Evolutionary conservation across 306 rosid genomes (phyloP), one percentile per base, ranked within the genome.

Genomic region (Sesbania bispinosa): DNA sequence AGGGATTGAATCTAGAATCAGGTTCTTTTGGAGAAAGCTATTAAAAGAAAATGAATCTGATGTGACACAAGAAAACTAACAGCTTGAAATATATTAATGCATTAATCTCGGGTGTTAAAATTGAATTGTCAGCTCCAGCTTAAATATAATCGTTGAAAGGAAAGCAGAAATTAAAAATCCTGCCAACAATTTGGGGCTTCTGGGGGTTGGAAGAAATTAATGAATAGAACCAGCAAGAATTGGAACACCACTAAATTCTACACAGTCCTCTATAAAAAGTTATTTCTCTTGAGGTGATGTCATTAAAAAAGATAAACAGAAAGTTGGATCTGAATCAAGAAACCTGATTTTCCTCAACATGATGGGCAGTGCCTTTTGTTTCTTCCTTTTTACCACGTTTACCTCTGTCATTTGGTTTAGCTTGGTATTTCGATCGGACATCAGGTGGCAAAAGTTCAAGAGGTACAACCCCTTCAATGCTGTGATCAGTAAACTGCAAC

Each of bases 381-480:
- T 94, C 97, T 73, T 90, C 97, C 87, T 89, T 94, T 62, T 82
- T 94, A 65, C 89, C 82, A 50, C 96, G 97, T 79, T 94, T 94
- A 38, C 88, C 75, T 82, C 88, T 84, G 59, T 94, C 98, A 70
- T 63, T 90, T 73, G 88, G 88, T 78, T 94, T 94, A 47, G 88
- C 85, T 80, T 88, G 94, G 77, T 90, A 94, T 77, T 94, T 90
- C 33, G 92, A 52, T 15, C 96, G 95, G 52, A 83, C 86, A 53
- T 93, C 98, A 23, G 92, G 80, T 6, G 96, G 87, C 87, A 93
- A 69, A 73, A 93, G 97, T 77, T 93, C 98, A 65, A 90, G 79
- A 0, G 98, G 94, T 27, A 93, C 98, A 41, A 93, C 96, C 38
- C 97, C 98, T 81, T 93, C 98, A 48, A 90, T 82, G 33, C 98